Percentiles rank a stretch among this genome's conserved stretches.
Conservation (phyloP, 2,329 filamentous ascomycete genomes). For the Penicillium sp. region DNA sequence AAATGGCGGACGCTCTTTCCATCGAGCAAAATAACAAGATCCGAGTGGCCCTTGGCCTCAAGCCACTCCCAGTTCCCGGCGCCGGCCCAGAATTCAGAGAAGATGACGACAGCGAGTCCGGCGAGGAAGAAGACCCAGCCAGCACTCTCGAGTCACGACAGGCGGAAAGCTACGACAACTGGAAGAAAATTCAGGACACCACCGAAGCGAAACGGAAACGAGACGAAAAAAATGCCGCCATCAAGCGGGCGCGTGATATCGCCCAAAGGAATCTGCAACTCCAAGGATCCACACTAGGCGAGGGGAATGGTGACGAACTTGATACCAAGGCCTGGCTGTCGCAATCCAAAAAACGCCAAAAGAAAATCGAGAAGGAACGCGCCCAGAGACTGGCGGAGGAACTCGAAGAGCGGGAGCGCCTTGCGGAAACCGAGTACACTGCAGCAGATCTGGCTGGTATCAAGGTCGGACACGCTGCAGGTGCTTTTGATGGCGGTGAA, state of each 20-base stretch:
- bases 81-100: constrained; percentile 59
- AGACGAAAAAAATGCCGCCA: constrained; percentile 75
- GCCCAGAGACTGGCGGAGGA: constrained; percentile 72
- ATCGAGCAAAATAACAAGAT: constrained; percentile 95
- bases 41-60: constrained; percentile 82
- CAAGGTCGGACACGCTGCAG: constrained; percentile 84
- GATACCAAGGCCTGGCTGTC: constrained; percentile 86
- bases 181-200: constrained; percentile 66
- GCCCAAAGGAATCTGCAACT: constrained; percentile 74
- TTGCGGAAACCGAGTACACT: constrained; percentile 73
- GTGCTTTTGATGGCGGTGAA: constrained; percentile 72
- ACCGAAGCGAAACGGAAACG: constrained; percentile 70
- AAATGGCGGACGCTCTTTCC: constrained; percentile 60
- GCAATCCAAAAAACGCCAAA: constrained; percentile 88
- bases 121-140: constrained; percentile 65
- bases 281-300: constrained; percentile 80
- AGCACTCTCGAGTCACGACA: constrained; percentile 76
- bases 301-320: constrained; percentile 64
- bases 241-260: constrained; percentile 83
- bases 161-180: constrained; percentile 47
- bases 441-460: constrained; percentile 84
- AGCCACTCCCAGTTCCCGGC: constrained; percentile 82
- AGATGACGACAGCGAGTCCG: constrained; percentile 46
- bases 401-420: constrained; percentile 71
- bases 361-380: constrained; percentile 76